A percentile compares a stretch with the other conserved stretches of the same genome.
Conservation (phyloP, 1,284 basidiomycete genomes). For the Gastroboletus turbinatus region DNA sequence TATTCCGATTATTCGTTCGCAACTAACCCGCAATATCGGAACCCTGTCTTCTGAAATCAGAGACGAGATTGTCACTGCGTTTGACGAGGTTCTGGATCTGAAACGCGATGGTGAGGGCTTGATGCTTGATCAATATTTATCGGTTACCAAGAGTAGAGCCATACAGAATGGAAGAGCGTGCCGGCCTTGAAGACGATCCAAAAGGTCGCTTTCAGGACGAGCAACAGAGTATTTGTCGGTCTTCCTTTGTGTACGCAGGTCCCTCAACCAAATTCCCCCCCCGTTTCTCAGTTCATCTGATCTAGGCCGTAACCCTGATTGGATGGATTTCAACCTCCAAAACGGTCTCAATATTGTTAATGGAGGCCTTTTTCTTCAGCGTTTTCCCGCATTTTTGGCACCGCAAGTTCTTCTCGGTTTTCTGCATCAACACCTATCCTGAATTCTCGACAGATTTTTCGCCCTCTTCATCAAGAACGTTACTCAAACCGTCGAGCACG, state of each 20-base stretch:
- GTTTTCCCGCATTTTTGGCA: slow-evolving; percentile 40
- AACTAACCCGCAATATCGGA: slow-evolving; percentile 34
- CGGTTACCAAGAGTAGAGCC: neutral
- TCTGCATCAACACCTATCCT: neutral
- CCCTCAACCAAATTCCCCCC: neutral
- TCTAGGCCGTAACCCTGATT: slow-evolving; percentile 42
- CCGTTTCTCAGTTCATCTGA: neutral
- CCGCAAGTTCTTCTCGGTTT: slow-evolving; percentile 29
- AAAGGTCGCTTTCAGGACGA: slow-evolving; percentile 34
- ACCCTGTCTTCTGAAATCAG: slow-evolving; percentile 28
- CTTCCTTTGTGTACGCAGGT: slow-evolving; percentile 38
- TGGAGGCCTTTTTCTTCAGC: slow-evolving; percentile 27
- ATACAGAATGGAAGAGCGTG: slow-evolving; percentile 34
- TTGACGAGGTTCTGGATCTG: slow-evolving; percentile 26
- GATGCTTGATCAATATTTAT: neutral
- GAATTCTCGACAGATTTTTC: neutral
- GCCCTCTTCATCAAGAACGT: slow-evolving; percentile 24
- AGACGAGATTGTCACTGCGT: slow-evolving; percentile 35
- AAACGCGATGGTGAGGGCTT: slow-evolving; percentile 14
- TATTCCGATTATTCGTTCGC: slow-evolving; percentile 21
- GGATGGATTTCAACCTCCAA: slow-evolving; percentile 35
- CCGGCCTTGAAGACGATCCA: slow-evolving; percentile 18
- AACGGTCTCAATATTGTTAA: slow-evolving; percentile 36
- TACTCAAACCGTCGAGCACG: slow-evolving; percentile 5
- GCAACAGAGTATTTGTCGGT: slow-evolving; percentile 42